Percentiles rank a stretch among this genome's conserved stretches.
Conservation (phyloP, 805 yeast genomes). For the Blastobotrys attinorum region DNA sequence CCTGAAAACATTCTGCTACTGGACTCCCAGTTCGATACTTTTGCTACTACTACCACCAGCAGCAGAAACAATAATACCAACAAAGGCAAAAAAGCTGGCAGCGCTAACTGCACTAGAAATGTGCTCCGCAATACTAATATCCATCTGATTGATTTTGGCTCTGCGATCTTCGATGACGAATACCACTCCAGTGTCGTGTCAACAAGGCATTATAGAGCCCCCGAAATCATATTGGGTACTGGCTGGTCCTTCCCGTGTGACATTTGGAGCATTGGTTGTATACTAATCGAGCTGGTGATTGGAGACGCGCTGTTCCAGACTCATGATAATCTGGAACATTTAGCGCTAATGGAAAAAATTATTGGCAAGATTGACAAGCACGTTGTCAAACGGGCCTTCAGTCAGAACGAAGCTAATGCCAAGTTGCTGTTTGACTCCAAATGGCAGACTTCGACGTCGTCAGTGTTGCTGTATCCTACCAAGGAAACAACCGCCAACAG, state of each 20-base stretch:
- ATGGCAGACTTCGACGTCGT: no score
- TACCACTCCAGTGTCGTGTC: slow-evolving; percentile 88
- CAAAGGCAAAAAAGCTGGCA: slow-evolving; percentile 20
- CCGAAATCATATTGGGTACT: slow-evolving; percentile 87
- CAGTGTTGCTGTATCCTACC: slow-evolving; percentile 33
- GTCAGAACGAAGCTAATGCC: slow-evolving; percentile 9
- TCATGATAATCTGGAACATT: slow-evolving; percentile 88
- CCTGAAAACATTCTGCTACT: slow-evolving; percentile 86
- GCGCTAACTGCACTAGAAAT: no score
- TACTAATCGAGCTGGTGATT: slow-evolving; percentile 79
- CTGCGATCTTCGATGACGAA: slow-evolving; percentile 89
- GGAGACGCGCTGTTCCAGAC: slow-evolving; percentile 95
- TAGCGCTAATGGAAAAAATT: slow-evolving; percentile 88
- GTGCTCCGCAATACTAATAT: slow-evolving; percentile 71
- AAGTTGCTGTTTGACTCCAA: slow-evolving; percentile 27
- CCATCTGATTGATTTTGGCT: slow-evolving; percentile 93
- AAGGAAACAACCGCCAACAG: slow-evolving; percentile 31
- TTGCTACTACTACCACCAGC: slow-evolving; percentile 19
- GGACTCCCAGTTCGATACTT: slow-evolving; percentile 40
- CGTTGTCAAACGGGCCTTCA: slow-evolving; percentile 22
- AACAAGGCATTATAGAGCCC: slow-evolving; percentile 95
- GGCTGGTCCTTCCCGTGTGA: slow-evolving; percentile 98
- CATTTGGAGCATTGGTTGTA: slow-evolving; percentile 94
- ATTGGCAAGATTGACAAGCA: slow-evolving; percentile 39
- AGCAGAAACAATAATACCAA: neutral